Conservation (phyloP, 805 yeast species). For the Ogataea haglerorum region DNA sequence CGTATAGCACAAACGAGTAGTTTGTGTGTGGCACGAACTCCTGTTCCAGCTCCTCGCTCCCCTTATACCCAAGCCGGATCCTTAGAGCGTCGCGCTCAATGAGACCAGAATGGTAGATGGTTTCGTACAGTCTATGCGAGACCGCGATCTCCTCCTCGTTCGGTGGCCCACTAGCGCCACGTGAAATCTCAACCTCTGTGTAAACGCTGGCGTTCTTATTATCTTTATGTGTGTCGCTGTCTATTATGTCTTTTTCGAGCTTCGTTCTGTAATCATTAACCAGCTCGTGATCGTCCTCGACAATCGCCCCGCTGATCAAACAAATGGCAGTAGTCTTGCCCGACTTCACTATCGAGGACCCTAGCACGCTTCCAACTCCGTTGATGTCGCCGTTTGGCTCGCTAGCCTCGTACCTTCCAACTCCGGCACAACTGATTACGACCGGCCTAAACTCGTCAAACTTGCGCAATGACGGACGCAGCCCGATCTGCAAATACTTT, state of each 20-base stretch:
- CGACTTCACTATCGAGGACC: slow-evolving; percentile 64
- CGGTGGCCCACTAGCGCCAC: slow-evolving; percentile 79
- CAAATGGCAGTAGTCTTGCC: slow-evolving; percentile 77
- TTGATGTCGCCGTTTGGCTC: slow-evolving; percentile 15
- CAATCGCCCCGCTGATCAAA: slow-evolving; percentile 63
- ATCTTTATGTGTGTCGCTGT: slow-evolving; percentile 17
- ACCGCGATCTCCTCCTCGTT: slow-evolving; percentile 80
- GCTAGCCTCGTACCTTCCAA: slow-evolving; percentile 29
- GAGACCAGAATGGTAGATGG: slow-evolving; percentile 54
- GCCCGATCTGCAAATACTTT: slow-evolving; percentile 69
- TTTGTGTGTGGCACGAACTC: slow-evolving; percentile 37
- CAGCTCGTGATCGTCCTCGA: slow-evolving; percentile 49
- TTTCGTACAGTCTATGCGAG: slow-evolving; percentile 62
- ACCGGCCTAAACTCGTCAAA: slow-evolving; percentile 70
- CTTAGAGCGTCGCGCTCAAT: slow-evolving; percentile 49
- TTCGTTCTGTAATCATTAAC: slow-evolving; percentile 41
- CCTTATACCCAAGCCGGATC: slow-evolving; percentile 49
- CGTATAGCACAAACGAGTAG: slow-evolving; percentile 61
- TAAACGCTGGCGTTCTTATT: slow-evolving; percentile 44
- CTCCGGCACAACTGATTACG: slow-evolving; percentile 38
- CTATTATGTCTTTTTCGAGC: slow-evolving; percentile 36
- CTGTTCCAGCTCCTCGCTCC: slow-evolving; percentile 25
- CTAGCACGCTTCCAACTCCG: slow-evolving; percentile 40
- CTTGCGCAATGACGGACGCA: slow-evolving; percentile 71
- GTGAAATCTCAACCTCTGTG: slow-evolving; percentile 72